Percentiles rank a stretch among this genome's conserved stretches.
phyloP scores from a whole-genome alignment of 257 asterid species.

The Asclepias syriaca region DNA sequence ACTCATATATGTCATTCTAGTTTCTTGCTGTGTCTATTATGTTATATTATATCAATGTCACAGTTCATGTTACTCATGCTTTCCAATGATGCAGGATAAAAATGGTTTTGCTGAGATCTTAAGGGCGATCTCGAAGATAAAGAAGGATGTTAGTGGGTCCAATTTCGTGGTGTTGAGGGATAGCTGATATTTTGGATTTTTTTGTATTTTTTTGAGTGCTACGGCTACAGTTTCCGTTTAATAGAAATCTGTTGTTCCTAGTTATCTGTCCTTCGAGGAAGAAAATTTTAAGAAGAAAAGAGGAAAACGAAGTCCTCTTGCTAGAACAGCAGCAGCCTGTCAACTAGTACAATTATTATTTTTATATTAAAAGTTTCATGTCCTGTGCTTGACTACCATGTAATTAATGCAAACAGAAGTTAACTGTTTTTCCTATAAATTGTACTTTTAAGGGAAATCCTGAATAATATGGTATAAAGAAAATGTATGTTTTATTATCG shows the following conservation, averaged over 20 bases:
- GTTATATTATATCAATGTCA: background rate
- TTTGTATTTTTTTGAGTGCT: background rate
- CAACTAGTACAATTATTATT: background rate
- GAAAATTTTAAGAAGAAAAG: background rate
- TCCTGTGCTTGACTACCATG: background rate
- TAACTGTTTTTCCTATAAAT: background rate
- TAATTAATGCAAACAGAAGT: background rate
- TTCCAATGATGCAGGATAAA: constrained; percentile 63
- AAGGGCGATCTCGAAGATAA: constrained; percentile 84
- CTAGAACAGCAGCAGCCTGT: background rate
- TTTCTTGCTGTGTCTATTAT: background rate
- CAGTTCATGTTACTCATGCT: background rate
- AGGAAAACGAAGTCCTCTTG: background rate
- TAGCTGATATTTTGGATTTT: constrained; percentile 15
- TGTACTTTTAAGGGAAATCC: background rate
- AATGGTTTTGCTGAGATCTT: constrained; percentile 70
- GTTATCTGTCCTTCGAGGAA: background rate
- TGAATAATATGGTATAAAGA: background rate
- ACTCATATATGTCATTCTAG: background rate
- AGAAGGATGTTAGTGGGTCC: constrained; percentile 49
- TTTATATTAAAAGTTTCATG: background rate
- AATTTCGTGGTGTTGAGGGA: constrained; percentile 68
- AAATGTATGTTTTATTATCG: too few species aligned
- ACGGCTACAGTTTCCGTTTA: background rate
- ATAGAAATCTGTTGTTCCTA: background rate